phyloP scores from a whole-genome alignment of 2,329 filamentous ascomycete genomes.

The Magnaporthiopsis incrustans region DNA sequence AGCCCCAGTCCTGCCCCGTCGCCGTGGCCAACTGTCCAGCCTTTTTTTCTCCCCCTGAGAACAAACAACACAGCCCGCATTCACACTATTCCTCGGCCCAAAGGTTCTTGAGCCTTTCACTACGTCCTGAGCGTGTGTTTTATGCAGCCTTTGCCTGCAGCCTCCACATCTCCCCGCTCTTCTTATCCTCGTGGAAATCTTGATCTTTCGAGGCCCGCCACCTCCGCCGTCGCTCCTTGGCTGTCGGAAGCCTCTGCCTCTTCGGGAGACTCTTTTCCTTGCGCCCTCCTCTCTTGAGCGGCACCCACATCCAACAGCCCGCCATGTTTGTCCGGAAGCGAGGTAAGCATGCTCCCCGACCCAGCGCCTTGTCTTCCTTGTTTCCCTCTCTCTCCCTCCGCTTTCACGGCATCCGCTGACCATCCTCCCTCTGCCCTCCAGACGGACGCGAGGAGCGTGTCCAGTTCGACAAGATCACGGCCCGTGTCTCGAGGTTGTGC shows the following conservation, averaged over 20 bases:
- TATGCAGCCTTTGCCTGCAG: neutral
- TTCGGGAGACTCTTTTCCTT: neutral
- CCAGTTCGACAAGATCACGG: constrained; percentile 99
- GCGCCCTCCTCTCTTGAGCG: neutral
- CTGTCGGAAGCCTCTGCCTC: neutral
- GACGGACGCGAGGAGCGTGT: constrained; percentile 99
- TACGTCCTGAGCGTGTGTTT: neutral
- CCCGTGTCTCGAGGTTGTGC: constrained; percentile 92
- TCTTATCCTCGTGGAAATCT: neutral
- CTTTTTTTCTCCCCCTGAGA: neutral
- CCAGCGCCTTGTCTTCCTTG: neutral
- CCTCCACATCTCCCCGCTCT: neutral
- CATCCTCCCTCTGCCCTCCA: constrained; percentile 30
- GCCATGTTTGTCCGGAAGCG: constrained; percentile 57
- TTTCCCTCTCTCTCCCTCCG: too few species aligned
- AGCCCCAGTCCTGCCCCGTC: neutral
- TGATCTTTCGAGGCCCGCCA: constrained; percentile 1
- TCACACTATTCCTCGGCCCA: neutral
- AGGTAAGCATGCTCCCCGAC: constrained; percentile 34
- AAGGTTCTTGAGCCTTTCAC: neutral
- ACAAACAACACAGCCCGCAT: neutral
- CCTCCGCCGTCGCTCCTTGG: neutral
- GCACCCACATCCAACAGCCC: constrained; percentile 8
- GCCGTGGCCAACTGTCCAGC: neutral
- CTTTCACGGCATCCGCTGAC: neutral